phyloP scores from a whole-genome alignment of 225 moss, liverwort and hornwort genomes.

The Neckera pumila region DNA sequence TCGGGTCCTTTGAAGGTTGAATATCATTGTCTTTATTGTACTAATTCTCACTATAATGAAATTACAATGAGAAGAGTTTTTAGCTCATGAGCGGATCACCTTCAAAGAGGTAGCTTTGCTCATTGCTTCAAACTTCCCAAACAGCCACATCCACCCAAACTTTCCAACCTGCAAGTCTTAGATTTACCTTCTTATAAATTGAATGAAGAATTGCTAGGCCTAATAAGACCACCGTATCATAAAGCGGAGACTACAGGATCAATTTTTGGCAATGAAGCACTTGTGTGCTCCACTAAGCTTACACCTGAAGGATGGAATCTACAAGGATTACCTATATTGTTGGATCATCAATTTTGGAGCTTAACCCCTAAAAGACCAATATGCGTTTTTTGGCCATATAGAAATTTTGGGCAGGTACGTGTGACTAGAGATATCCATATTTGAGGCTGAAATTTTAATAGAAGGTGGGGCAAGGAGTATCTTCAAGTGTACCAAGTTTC shows the following conservation, averaged over 20 bases:
- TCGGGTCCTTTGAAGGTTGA: neutral
- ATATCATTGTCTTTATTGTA: neutral
- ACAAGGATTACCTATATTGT: neutral
- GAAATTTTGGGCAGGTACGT: too few relatives aligned
- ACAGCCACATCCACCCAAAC: neutral
- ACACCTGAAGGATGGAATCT: neutral
- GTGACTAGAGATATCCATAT: too few relatives aligned
- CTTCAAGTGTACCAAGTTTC: too few relatives aligned
- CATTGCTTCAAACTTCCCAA: neutral
- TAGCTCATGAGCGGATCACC: neutral
- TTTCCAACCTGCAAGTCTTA: neutral
- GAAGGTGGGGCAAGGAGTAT: too few relatives aligned
- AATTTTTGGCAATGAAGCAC: neutral
- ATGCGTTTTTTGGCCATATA: too few relatives aligned
- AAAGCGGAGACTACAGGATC: neutral
- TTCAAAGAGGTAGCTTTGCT: neutral
- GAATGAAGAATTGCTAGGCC: neutral
- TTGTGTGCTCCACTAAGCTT: too few relatives aligned
- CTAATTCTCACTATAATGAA: neutral
- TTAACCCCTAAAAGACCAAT: too few relatives aligned
- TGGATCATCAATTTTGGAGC: neutral
- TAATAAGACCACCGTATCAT: neutral
- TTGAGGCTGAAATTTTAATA: too few relatives aligned
- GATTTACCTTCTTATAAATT: neutral
- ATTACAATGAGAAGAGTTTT: neutral